These are phyloP conservation scores for Arthrobotrys iridis DNA, from an alignment of 2,329 filamentous ascomycete genomes.

Conservation along the genomic window DNA sequence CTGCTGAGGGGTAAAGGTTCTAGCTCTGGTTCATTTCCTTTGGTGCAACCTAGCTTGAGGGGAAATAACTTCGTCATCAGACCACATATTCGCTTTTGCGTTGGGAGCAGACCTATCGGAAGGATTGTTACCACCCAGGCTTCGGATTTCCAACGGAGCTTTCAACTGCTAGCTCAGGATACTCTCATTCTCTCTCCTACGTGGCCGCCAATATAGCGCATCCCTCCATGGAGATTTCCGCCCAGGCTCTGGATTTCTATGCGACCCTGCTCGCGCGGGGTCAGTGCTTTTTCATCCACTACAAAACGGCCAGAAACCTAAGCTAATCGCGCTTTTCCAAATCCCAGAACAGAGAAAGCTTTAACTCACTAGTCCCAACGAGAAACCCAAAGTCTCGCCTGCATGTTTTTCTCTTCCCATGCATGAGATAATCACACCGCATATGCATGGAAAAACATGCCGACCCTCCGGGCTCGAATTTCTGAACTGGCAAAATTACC, in stretches of 20 bases:
- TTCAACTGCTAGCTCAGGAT: background rate
- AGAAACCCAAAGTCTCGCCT: constrained; percentile 38
- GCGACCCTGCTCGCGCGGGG: constrained; percentile 11
- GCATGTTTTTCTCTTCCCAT: constrained; percentile 26
- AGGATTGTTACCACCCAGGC: too few species aligned
- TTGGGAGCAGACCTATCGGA: background rate
- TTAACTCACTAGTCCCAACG: constrained; percentile 19
- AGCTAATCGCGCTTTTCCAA: constrained; percentile 15
- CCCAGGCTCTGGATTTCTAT: constrained; percentile 18
- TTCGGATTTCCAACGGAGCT: too few species aligned
- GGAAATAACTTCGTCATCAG: background rate
- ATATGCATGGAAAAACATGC: constrained; percentile 29
- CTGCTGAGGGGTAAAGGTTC: constrained; percentile 3
- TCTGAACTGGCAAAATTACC: constrained; percentile 39
- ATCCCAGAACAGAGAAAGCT: background rate
- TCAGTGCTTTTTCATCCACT: constrained; percentile 37
- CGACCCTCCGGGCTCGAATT: constrained; percentile 9
- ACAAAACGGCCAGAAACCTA: constrained; percentile 19
- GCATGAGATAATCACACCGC: constrained; percentile 52
- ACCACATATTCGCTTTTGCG: background rate
- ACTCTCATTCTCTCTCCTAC: constrained; percentile 17
- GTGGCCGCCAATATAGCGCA: constrained; percentile 37
- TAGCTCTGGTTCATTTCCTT: background rate
- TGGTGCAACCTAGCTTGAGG: background rate
- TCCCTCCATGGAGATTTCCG: constrained; percentile 35